Conservation (phyloP, 345 rosid genomes). For the Punica granatum region DNA sequence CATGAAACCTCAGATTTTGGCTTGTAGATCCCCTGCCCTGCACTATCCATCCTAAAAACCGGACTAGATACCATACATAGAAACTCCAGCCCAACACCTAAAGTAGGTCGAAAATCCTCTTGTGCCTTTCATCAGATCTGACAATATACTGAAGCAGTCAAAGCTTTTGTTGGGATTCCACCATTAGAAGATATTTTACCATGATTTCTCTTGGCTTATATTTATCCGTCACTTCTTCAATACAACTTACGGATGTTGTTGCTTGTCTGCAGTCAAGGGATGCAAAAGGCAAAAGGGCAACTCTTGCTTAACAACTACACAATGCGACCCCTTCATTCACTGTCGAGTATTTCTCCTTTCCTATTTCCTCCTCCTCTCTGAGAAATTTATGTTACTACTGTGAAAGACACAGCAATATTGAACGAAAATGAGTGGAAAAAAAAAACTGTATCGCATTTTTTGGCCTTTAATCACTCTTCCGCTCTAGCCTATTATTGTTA, state of each 20-base stretch:
- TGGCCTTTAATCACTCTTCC: neutral
- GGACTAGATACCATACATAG: neutral
- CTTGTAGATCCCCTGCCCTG: too few relatives aligned
- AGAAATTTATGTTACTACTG: neutral
- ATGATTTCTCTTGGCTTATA: neutral
- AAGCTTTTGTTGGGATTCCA: neutral
- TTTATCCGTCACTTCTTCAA: neutral
- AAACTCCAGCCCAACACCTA: neutral
- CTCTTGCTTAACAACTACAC: slow-evolving; percentile 16
- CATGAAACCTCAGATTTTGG: neutral
- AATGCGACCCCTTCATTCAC: neutral
- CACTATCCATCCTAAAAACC: neutral
- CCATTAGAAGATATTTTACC: neutral
- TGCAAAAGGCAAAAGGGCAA: slow-evolving; percentile 8
- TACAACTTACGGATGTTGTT: neutral
- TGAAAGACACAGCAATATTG: neutral
- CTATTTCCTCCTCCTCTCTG: too few relatives aligned
- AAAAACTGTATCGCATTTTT: too few relatives aligned
- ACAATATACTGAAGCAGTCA: neutral
- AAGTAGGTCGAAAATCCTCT: neutral
- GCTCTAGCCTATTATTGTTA: too few relatives aligned
- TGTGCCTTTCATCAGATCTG: neutral
- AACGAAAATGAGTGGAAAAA: neutral
- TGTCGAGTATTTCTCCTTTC: neutral
- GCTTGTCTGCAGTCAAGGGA: slow-evolving; percentile 8